These are phyloP conservation scores for Trichoderma lentiforme DNA, from an alignment of 2,329 filamentous ascomycete species.

Conservation along the genomic window DNA sequence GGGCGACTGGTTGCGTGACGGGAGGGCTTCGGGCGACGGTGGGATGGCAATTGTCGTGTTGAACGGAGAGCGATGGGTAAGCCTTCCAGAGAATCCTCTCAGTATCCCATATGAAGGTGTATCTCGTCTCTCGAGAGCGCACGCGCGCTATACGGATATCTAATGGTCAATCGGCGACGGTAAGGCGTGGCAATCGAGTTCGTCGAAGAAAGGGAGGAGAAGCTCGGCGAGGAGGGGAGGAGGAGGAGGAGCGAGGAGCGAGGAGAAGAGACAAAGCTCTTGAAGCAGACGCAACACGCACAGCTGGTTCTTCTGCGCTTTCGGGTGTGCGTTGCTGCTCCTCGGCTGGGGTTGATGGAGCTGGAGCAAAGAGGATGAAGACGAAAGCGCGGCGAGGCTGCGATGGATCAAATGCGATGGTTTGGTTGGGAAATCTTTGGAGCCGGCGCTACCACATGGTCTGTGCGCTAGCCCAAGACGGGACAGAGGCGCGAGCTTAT, in stretches of 20 bases:
- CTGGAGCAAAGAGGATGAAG: not conserved
- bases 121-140: not conserved
- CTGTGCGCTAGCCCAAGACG: slow-evolving; percentile 3
- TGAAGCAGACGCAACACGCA: slow-evolving; percentile 16
- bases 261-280: not conserved
- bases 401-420: not conserved
- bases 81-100: not conserved
- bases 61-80: not conserved
- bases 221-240: not conserved
- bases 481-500: not conserved
- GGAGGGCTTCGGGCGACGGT: no score
- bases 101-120: not conserved
- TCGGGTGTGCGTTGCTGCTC: slow-evolving; percentile 18
- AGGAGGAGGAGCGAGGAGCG: not conserved
- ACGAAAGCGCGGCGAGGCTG: slow-evolving; percentile 18
- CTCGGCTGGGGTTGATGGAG: not conserved
- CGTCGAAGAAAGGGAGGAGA: not conserved
- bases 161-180: not conserved
- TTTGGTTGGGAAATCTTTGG: slow-evolving; percentile 15
- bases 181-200: not conserved
- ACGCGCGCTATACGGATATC: not conserved
- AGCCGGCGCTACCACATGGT: slow-evolving; percentile 11
- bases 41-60: not conserved
- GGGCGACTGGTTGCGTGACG: slow-evolving; percentile 22
- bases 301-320: slow-evolving; percentile 13